Conservation (phyloP, 1,284 basidiomycete species). For the Malassezia cuniculi region DNA sequence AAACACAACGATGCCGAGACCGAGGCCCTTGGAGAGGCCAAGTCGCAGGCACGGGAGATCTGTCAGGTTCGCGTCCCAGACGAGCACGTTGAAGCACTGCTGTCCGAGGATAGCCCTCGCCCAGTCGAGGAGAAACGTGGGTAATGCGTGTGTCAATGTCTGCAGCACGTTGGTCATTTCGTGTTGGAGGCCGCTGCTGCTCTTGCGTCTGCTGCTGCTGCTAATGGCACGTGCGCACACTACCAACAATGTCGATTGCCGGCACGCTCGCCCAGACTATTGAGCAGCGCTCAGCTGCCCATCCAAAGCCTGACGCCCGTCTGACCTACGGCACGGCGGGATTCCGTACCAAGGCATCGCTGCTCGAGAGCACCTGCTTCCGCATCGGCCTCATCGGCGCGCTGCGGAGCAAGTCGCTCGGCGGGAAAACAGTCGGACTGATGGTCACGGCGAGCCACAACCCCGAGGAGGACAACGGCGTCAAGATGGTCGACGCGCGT, state of each 20-base stretch:
- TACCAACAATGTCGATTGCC: not conserved
- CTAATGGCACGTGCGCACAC: not conserved
- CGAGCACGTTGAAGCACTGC: slow-evolving; percentile 74
- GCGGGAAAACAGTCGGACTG: slow-evolving; percentile 82
- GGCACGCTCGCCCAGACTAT: slow-evolving; percentile 1
- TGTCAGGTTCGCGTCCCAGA: slow-evolving; percentile 75
- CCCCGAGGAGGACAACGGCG: slow-evolving; percentile 94
- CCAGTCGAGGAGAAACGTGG: slow-evolving; percentile 66
- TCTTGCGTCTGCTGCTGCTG: too few species aligned
- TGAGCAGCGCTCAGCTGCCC: slow-evolving; percentile 23
- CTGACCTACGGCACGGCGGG: slow-evolving; percentile 91
- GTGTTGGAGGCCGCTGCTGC: too few species aligned
- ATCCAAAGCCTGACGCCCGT: slow-evolving; percentile 47
- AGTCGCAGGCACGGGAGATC: slow-evolving; percentile 77
- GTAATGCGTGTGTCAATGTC: slow-evolving; percentile 52
- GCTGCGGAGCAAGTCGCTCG: slow-evolving; percentile 73
- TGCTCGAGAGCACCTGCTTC: slow-evolving; percentile 84
- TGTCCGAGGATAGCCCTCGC: slow-evolving; percentile 65
- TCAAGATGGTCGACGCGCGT: slow-evolving; percentile 89
- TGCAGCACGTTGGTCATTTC: slow-evolving; percentile 47
- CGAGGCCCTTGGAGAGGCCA: slow-evolving; percentile 78
- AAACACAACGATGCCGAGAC: slow-evolving; percentile 80
- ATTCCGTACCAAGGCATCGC: slow-evolving; percentile 68
- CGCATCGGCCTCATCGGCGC: slow-evolving; percentile 81
- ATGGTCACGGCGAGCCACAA: slow-evolving; percentile 99